phyloP scores from a whole-genome alignment of 2,329 filamentous ascomycete species.

The Apiospora malaysiana region DNA sequence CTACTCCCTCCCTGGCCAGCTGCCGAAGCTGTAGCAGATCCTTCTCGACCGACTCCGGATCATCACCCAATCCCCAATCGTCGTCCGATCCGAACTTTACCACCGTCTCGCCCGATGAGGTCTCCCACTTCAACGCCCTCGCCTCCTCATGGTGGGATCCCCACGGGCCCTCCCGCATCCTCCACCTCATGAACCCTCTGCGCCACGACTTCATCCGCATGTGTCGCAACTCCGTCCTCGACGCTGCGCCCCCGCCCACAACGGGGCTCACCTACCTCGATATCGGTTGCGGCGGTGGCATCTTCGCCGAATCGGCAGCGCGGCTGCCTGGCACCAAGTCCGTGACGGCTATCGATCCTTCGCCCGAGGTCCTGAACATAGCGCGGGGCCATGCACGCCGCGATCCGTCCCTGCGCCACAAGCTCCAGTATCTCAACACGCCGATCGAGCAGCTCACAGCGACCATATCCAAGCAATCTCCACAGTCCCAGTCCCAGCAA shows the following conservation, averaged over 20 bases:
- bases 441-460: slow-evolving; percentile 73
- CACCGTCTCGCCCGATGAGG: slow-evolving; percentile 85
- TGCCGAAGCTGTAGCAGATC: neutral
- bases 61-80: slow-evolving; percentile 24
- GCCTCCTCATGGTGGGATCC: slow-evolving; percentile 98
- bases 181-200: slow-evolving; percentile 97
- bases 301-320: slow-evolving; percentile 89
- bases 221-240: slow-evolving; percentile 67
- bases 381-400: slow-evolving; percentile 76
- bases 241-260: slow-evolving; percentile 40
- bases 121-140: slow-evolving; percentile 93
- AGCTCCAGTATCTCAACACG: slow-evolving; percentile 75
- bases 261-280: slow-evolving; percentile 76
- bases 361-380: slow-evolving; percentile 73
- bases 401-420: slow-evolving; percentile 70
- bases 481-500: slow-evolving; percentile 26
- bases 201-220: slow-evolving; percentile 88
- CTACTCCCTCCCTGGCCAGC: neutral
- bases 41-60: neutral
- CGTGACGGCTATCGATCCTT: slow-evolving; percentile 82
- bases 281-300: slow-evolving; percentile 93
- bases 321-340: slow-evolving; percentile 65
- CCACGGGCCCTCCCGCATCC: slow-evolving; percentile 85
- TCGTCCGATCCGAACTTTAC: slow-evolving; percentile 50
- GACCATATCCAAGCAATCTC: slow-evolving; percentile 43